Evolutionary conservation across 345 rosid genomes (phyloP), one percentile per base, ranked within the genome.

Genomic region (Laguncularia racemosa): DNA sequence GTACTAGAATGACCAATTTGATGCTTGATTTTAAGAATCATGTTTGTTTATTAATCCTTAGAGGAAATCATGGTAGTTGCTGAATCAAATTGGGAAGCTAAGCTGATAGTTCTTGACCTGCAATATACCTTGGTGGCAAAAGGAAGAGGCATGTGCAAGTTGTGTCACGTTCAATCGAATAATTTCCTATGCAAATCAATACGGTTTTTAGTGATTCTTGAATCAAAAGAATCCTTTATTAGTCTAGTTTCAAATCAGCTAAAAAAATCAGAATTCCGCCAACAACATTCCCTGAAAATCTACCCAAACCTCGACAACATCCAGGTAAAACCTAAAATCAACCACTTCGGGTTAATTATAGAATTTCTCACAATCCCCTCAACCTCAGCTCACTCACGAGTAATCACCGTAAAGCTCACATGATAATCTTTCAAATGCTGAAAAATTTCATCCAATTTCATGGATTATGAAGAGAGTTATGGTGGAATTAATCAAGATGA

Each of bases 361-460:
- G 0, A 73, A 67, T 69, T 55, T 59, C 73, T 82, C 82, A 50
- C 50, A 23, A 18, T 13, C 3, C 2, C 48, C 53, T 0, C 0
- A 7, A 0, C 73, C 26, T n/a, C 56, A 67, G 12, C 1, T 26
- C 3, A 0, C 38, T 16, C 0, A 6, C 7, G 44, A 20, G 46
- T 6, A 72, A 13, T 76, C 74, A 52, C 56, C 70, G 3, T 72
- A 79, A 82, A 86, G 71, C 82, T 84, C 55, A 78, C 0, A 76
- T 52, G 75, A 76, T 55, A 46, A 50, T 7, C 81, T 79, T 67
- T 68, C 56, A 43, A 53, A 14, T 38, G 58, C 16, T n/a, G 60
- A 20, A 21, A 77, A 73, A 60, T 6, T 14, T 53, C 54, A 69
- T 0, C 7, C 4, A 64, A 67, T 57, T 79, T 44, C 66, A 65